These are phyloP conservation scores for Tubosaeta brunneosetosa DNA, from an alignment of 768 basidiomycete species.

Conservation along the genomic window DNA sequence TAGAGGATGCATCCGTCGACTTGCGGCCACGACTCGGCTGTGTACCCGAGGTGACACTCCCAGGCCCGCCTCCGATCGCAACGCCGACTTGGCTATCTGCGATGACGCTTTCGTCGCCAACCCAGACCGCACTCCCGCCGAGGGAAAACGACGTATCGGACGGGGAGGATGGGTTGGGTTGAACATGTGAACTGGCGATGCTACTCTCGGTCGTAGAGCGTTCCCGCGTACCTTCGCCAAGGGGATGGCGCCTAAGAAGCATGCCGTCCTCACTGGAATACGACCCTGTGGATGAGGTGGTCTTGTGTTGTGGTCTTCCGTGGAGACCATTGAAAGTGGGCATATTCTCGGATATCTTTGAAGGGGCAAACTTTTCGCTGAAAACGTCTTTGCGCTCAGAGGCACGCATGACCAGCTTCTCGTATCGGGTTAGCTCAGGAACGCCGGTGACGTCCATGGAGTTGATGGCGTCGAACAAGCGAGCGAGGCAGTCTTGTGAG, in stretches of 20 bases:
- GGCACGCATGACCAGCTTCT: constrained; percentile 85
- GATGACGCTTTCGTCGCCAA: constrained; percentile 65
- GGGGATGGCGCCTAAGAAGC: constrained; percentile 36
- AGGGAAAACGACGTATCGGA: constrained; percentile 72
- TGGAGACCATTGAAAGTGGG: constrained; percentile 5
- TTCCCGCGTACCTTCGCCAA: constrained; percentile 31
- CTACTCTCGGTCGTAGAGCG: constrained; percentile 40
- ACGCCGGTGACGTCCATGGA: constrained; percentile 81
- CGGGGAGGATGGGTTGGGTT: constrained; percentile 46
- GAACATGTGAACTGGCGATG: constrained; percentile 27
- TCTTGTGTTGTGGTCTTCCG: constrained; percentile 37
- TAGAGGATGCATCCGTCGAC: constrained; percentile 70
- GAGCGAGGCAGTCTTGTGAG: constrained; percentile 83
- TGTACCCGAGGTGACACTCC: constrained; percentile 43
- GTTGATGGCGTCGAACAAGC: constrained; percentile 91
- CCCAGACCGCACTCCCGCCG: constrained; percentile 81
- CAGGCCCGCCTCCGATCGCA: constrained; percentile 41
- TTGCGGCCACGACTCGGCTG: constrained; percentile 48
- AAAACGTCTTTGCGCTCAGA: constrained; percentile 93
- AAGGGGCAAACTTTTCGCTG: constrained; percentile 65
- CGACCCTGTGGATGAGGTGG: constrained; percentile 56
- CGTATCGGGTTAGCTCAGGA: constrained; percentile 71
- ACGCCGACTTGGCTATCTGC: constrained; percentile 39
- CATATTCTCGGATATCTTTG: constrained; percentile 16
- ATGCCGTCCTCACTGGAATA: constrained; percentile 68